Evolutionary conservation across 345 rosid genomes (phyloP).

Genomic region (Eucalyptus lansdowneana): DNA sequence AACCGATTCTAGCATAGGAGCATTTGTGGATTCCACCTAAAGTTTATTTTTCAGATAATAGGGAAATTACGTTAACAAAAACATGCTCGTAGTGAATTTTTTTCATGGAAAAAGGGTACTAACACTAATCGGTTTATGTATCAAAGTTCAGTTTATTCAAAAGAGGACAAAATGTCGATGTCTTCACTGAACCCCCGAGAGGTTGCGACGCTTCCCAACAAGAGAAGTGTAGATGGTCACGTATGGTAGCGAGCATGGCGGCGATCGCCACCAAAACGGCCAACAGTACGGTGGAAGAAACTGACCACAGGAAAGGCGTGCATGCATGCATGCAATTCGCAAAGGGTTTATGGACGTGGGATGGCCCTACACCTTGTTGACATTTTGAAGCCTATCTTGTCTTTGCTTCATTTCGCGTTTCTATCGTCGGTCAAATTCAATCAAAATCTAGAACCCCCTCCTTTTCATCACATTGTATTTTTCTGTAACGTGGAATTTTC

Average conservation of each 20-base stretch:
- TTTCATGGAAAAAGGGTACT: neutral
- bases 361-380: neutral
- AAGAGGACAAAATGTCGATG: neutral
- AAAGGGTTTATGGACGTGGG: neutral
- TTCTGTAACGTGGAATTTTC: neutral
- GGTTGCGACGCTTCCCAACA: neutral
- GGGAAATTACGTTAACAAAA: neutral
- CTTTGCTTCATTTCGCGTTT: neutral
- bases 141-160: neutral
- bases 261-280: too few relatives aligned
- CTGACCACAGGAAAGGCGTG: neutral
- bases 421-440: neutral
- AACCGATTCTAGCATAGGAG: neutral
- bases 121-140: neutral
- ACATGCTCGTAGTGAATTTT: neutral
- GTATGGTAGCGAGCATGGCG: neutral
- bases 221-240: neutral
- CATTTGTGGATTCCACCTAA: neutral
- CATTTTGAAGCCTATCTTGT: neutral
- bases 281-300: neutral
- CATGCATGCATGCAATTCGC: neutral
- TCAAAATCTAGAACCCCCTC: neutral
- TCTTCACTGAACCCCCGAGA: neutral
- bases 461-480: neutral
- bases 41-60: neutral